phyloP scores from a whole-genome alignment of 306 rosid species.

The Quercus robur region DNA sequence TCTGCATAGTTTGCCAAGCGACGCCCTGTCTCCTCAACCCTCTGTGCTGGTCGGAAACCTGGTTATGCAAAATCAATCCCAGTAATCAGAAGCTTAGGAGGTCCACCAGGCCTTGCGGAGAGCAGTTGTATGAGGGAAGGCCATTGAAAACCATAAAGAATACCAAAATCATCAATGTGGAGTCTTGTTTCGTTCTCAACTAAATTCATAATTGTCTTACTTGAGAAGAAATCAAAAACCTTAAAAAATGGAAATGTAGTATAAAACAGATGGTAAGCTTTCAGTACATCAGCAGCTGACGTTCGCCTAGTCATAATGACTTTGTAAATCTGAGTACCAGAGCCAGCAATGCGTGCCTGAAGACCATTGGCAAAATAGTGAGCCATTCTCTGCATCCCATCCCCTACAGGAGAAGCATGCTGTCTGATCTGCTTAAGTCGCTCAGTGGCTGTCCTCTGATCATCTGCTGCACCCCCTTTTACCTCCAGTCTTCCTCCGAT shows the following conservation, averaged over 20 bases:
- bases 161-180: conserved; percentile 39
- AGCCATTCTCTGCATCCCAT: conserved; percentile 38
- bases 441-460: conserved; percentile 17
- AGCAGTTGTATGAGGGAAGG: conserved; percentile 28
- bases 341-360: conserved; percentile 39
- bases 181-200: conserved; percentile 31
- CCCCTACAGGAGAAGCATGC: conserved; percentile 28
- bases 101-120: conserved; percentile 24
- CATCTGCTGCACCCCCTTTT: conserved; percentile 29
- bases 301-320: conserved; percentile 30
- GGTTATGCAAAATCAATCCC: conserved; percentile 38
- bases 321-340: conserved; percentile 28
- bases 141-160: conserved; percentile 35
- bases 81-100: conserved; percentile 38
- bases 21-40: conserved; percentile 34
- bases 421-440: conserved; percentile 34
- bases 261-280: conserved; percentile 36
- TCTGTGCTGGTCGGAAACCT: conserved; percentile 37
- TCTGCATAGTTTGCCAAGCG: conserved; percentile 28
- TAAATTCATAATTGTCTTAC: conserved; percentile 34
- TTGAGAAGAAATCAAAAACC: conserved; percentile 29
- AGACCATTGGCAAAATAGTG: conserved; percentile 38
- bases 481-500: conserved; percentile 29
- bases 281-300: conserved; percentile 36
- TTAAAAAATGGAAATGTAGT: conserved; percentile 30